Conservation (phyloP, 2,329 filamentous ascomycete genomes). For the Diaporthe citriasiana region DNA sequence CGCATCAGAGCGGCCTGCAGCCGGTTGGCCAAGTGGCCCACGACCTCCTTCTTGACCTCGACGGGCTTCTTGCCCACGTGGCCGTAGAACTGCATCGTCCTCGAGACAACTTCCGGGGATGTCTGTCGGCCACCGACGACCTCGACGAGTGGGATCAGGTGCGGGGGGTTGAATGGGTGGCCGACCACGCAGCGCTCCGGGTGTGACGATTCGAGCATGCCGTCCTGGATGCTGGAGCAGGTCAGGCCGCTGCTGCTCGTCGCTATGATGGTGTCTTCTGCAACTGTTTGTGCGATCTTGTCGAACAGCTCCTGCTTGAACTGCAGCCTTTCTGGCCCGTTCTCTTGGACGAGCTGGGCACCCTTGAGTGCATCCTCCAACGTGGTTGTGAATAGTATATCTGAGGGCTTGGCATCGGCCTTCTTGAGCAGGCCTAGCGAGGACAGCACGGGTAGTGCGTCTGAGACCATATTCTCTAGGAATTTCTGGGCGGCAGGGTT, state of each 20-base stretch:
- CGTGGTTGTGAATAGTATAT: constrained; percentile 39
- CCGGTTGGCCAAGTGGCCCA: constrained; percentile 61
- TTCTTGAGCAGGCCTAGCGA: constrained; percentile 41
- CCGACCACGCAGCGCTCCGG: constrained; percentile 57
- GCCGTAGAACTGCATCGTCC: constrained; percentile 56
- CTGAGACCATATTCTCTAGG: constrained; percentile 33
- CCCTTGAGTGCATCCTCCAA: constrained; percentile 36
- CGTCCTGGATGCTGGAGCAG: constrained; percentile 49
- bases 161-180: constrained; percentile 64
- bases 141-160: constrained; percentile 62
- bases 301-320: constrained; percentile 56
- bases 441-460: constrained; percentile 38
- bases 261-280: constrained; percentile 54
- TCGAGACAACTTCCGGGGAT: constrained; percentile 43
- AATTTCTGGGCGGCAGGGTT: constrained; percentile 51
- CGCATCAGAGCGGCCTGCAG: constrained; percentile 57
- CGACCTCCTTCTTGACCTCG: constrained; percentile 56
- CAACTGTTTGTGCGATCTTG: constrained; percentile 50
- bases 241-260: constrained; percentile 56
- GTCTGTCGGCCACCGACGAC: constrained; percentile 56
- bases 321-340: constrained; percentile 56
- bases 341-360: constrained; percentile 56
- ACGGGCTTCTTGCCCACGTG: constrained; percentile 57
- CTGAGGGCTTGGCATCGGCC: constrained; percentile 36
- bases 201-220: constrained; percentile 42